Evolutionary conservation across 2,329 filamentous ascomycete genomes (phyloP).

Genomic region (Fusarium beomiforme): DNA sequence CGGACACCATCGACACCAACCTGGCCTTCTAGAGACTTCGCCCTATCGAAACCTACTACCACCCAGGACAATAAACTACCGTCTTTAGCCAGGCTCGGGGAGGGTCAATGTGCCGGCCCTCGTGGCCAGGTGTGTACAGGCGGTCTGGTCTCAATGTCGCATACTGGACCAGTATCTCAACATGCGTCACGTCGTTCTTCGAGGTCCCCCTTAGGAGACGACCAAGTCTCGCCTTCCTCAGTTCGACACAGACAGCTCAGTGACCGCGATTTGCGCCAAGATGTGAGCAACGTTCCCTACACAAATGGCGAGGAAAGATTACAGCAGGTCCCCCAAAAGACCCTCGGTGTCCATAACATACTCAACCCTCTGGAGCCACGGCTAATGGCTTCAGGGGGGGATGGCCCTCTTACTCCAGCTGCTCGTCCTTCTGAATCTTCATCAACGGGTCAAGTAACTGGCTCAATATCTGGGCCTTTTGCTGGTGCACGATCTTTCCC

Average conservation of each 20-base stretch:
- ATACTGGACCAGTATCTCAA: conserved; percentile 66
- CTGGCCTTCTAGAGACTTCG: conserved; percentile 41
- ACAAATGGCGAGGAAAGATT: conserved; percentile 37
- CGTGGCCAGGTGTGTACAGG: conserved; percentile 61
- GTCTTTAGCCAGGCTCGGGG: conserved; percentile 33
- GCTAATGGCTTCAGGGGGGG: conserved; percentile 28
- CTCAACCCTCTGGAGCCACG: conserved; percentile 51
- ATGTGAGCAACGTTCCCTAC: conserved; percentile 32
- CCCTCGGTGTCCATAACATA: conserved; percentile 51
- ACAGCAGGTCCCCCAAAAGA: conserved; percentile 41
- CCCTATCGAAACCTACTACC: conserved; percentile 30
- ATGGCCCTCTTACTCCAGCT: conserved; percentile 11
- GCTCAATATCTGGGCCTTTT: conserved; percentile 38
- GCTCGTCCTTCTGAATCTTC: conserved; percentile 34
- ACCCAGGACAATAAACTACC: conserved; percentile 36
- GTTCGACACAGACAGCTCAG: conserved; percentile 34
- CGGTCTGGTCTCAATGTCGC: conserved; percentile 72
- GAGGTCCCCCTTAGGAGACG: conserved; percentile 54
- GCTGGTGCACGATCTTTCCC: conserved; percentile 38
- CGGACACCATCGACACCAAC: conserved; percentile 49
- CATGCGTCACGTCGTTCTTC: conserved; percentile 63
- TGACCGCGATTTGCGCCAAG: conserved; percentile 39
- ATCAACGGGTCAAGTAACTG: conserved; percentile 21
- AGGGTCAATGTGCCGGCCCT: conserved; percentile 67
- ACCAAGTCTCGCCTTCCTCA: conserved; percentile 41